Evolutionary conservation across 139 green algal species (phyloP), one percentile per base, ranked within the genome.

Genomic region (Tetradesmus obliquus): DNA sequence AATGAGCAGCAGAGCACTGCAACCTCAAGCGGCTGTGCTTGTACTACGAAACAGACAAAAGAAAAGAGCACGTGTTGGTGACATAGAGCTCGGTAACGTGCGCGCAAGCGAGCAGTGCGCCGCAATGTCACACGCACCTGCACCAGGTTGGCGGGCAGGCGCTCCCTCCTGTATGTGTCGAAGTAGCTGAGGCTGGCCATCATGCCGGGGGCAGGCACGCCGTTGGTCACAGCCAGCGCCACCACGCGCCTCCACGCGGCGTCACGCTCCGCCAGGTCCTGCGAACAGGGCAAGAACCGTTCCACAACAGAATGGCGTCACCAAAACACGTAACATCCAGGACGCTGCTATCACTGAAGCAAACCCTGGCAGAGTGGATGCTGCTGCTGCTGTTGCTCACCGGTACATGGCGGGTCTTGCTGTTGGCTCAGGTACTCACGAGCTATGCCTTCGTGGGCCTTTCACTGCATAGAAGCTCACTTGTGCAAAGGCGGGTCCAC

Each of bases 71-170:
- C 32, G 32, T 45, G 32, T 45, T 45, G 32, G 32, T 45, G 32
- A 45, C 32, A 45, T 45, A 45, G 32, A 45, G 32, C 32, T 45
- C 32, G 32, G 62, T 13, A 72, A 72, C 62, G 13, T 72, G 62
- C 62, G 13, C 13, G 62, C 62, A 72, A 12, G 13, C 62, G 10
- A 72, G 62, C 62, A 72, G 62, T 72, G 62, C 62, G 62, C 12
- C 62, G 62, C 62, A 15, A 12, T 72, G 62, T 12, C 62, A 15
- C 62, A 72, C 79, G 8, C 57, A 92, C 92, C 94, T 98, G 97
- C 6, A 99, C 97, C 84, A 99, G 92, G 96, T 99, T 99, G 93
- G 98, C 98, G 24, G 98, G 98, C 93, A 99, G 94, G 22, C 96
- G 92, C 2, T 94, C 97, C 20, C 97, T 95, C 86, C 98, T 93